Evolutionary conservation across 2,329 filamentous ascomycete genomes (phyloP).

Genomic region (Arthroderma sp.): DNA sequence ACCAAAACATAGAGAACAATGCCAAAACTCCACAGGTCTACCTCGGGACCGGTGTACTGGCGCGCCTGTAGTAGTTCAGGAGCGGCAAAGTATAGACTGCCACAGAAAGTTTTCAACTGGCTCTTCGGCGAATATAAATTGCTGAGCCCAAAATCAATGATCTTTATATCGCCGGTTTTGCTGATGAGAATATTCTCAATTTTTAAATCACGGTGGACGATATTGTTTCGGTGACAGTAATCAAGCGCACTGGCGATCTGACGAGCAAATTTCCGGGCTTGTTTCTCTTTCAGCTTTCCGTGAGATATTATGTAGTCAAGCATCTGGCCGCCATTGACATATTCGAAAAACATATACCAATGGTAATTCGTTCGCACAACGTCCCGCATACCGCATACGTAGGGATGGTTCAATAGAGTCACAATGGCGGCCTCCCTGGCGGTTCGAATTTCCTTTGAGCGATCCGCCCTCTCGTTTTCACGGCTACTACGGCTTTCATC

Average conservation of each 20-base stretch:
- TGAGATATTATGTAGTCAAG: constrained; percentile 99
- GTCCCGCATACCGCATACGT: constrained; percentile 91
- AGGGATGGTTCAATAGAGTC: constrained; percentile 82
- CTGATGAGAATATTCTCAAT: constrained; percentile 99
- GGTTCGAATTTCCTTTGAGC: constrained; percentile 91
- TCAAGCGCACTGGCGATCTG: constrained; percentile 95
- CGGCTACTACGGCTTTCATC: constrained; percentile 63
- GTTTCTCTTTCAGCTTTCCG: constrained; percentile 93
- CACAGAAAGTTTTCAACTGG: constrained; percentile 91
- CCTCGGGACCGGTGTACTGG: constrained; percentile 89
- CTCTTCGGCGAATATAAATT: constrained; percentile 81
- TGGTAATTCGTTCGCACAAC: constrained; percentile 93
- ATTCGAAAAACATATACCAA: constrained; percentile 99
- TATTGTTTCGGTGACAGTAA: constrained; percentile 96
- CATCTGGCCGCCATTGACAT: constrained; percentile 98
- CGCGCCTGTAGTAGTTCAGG: constrained; percentile 87
- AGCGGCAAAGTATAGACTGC: constrained; percentile 93
- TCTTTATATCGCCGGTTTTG: constrained; percentile 98
- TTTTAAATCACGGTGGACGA: constrained; percentile 93
- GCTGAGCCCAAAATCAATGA: constrained; percentile 95
- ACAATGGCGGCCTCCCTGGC: constrained; percentile 94
- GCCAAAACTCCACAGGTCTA: constrained; percentile 97
- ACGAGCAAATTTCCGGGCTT: constrained; percentile 90
- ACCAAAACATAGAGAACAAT: constrained; percentile 96
- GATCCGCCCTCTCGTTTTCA: constrained; percentile 79